A percentile compares a stretch with the other conserved stretches of the same genome.
Conservation (phyloP, 768 basidiomycete species). For the Pulveroboletus sp. region DNA sequence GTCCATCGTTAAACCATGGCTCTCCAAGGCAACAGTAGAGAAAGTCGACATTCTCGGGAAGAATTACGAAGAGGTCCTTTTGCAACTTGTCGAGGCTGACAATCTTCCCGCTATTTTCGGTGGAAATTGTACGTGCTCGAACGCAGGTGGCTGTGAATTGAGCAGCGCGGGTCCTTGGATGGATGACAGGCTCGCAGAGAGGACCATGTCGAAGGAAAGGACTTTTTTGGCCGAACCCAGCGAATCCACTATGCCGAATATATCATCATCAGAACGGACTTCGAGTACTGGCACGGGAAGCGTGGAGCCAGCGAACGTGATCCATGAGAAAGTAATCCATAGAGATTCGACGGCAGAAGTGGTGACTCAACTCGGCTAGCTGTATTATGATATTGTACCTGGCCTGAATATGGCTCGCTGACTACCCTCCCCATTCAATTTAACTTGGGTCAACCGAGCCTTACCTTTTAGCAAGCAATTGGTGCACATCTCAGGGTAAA, state of each 20-base stretch:
- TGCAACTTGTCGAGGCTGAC: slow-evolving; percentile 58
- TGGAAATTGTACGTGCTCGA: slow-evolving; percentile 59
- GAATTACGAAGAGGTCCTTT: slow-evolving; percentile 52
- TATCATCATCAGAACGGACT: background rate
- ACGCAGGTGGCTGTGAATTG: slow-evolving; percentile 52
- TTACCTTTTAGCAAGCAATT: background rate
- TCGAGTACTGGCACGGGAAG: slow-evolving; percentile 4
- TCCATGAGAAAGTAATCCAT: slow-evolving; percentile 8
- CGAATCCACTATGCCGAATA: background rate
- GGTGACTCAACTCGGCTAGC: background rate
- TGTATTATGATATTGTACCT: slow-evolving; percentile 3
- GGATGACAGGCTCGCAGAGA: slow-evolving; percentile 41
- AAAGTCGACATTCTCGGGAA: slow-evolving; percentile 64
- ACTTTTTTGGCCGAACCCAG: background rate
- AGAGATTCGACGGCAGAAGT: background rate
- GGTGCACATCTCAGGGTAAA: background rate
- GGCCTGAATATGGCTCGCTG: background rate
- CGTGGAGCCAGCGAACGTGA: background rate
- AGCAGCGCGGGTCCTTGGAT: slow-evolving; percentile 71
- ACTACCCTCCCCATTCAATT: background rate
- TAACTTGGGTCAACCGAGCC: background rate
- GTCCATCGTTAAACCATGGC: slow-evolving; percentile 64
- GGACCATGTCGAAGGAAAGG: slow-evolving; percentile 2
- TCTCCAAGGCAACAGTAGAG: slow-evolving; percentile 64
- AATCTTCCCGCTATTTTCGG: slow-evolving; percentile 58